Evolutionary conservation across 169 alveolate species (phyloP).

Genomic region (Toxoplasma gondii): DNA sequence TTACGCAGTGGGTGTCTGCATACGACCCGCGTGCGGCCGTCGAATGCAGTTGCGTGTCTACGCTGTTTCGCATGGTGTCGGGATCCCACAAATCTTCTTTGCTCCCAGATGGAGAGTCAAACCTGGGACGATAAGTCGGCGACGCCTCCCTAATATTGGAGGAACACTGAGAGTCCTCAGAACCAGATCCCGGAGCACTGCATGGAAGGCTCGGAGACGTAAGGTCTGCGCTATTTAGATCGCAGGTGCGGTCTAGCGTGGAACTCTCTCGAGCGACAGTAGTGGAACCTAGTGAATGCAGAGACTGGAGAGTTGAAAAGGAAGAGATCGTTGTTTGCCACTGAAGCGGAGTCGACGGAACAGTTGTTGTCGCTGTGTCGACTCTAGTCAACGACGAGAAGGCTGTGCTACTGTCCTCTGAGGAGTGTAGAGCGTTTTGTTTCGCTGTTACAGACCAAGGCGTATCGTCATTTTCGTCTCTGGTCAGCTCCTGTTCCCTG

Average conservation of each 20-base stretch:
- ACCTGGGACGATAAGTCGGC: no score
- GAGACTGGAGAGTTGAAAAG: neutral
- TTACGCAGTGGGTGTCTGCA: no score
- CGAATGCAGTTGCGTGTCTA: no score
- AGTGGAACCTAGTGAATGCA: neutral
- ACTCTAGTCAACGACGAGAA: neutral
- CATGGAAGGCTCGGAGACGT: neutral
- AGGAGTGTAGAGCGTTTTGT: neutral
- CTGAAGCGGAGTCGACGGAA: conserved; percentile 19
- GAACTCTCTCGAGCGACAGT: neutral
- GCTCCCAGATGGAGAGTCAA: no score
- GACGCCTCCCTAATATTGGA: no score
- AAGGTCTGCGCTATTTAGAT: neutral
- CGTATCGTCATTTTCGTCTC: neutral
- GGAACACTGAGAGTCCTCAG: no score
- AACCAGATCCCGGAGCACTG: no score
- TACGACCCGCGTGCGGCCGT: no score
- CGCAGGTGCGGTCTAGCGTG: neutral
- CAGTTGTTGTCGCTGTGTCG: conserved; percentile 3
- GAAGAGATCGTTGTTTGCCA: neutral
- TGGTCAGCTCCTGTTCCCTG: neutral
- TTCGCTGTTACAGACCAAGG: neutral
- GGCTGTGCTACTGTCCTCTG: neutral
- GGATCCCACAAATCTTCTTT: no score
- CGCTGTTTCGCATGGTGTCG: no score